These are phyloP conservation scores for Earliella scabrosa DNA, from an alignment of 1,284 basidiomycete genomes.

Conservation along the genomic window DNA sequence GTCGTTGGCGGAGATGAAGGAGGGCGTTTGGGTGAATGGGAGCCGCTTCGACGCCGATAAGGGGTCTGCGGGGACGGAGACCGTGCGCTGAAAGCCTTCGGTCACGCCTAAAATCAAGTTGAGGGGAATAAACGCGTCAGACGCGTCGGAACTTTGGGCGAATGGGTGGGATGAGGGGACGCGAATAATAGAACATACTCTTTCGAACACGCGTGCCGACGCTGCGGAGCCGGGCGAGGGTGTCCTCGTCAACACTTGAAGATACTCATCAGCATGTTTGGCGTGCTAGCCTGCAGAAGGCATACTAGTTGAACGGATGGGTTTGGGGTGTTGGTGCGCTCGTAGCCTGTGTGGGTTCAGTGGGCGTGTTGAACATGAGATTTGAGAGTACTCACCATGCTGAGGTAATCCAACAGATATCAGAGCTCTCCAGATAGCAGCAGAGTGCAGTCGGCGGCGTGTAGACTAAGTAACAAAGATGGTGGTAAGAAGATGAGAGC, in stretches of 20 bases:
- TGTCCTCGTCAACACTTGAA: conserved; percentile 27
- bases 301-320: conserved; percentile 21
- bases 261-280: background rate
- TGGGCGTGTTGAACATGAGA: background rate
- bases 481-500: background rate
- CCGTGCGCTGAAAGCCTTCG: conserved; percentile 29
- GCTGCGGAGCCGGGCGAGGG: conserved; percentile 25
- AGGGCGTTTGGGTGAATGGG: conserved; percentile 29
- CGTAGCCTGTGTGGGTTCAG: background rate
- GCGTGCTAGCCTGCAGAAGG: background rate
- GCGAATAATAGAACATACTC: conserved; percentile 14
- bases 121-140: background rate
- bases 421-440: background rate
- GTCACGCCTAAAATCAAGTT: conserved; percentile 21
- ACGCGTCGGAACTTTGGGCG: background rate
- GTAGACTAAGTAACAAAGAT: background rate
- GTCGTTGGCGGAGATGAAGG: conserved; percentile 31
- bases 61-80: conserved; percentile 24
- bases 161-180: background rate
- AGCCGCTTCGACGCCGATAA: conserved; percentile 19
- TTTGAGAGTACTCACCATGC: background rate
- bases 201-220: conserved; percentile 28
- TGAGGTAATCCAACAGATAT: background rate
- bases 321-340: conserved; percentile 4
- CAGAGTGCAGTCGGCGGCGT: too few relatives aligned